Conservation (phyloP, 2,329 filamentous ascomycete genomes). For the Claviceps maximensis region DNA sequence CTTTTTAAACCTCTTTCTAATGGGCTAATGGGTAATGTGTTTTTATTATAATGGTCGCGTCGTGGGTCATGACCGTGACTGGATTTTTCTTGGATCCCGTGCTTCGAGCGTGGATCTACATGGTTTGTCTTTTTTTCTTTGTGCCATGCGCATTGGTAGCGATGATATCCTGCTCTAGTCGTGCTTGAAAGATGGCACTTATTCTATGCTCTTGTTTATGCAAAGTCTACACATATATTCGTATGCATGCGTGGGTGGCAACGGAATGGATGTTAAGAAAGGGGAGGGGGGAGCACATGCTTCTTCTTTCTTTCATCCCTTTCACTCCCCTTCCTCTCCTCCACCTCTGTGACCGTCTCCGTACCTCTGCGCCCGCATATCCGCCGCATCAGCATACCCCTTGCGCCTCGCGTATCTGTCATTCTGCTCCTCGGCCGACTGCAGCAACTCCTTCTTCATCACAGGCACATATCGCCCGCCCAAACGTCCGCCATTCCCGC, state of each 20-base stretch:
- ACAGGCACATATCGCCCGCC: constrained; percentile 43
- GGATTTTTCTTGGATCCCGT: no score
- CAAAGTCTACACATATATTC: not conserved
- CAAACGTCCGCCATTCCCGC: constrained; percentile 36
- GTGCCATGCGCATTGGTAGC: not conserved
- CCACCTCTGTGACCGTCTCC: constrained; percentile 16
- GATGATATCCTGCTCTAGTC: no score
- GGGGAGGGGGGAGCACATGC: no score
- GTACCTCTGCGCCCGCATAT: constrained; percentile 26
- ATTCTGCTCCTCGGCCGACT: constrained; percentile 41
- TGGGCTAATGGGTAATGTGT: no score
- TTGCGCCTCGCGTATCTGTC: constrained; percentile 48
- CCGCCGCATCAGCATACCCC: constrained; percentile 40
- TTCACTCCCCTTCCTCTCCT: constrained; percentile 10
- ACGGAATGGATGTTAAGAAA: not conserved
- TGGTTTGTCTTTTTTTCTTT: constrained; percentile 1
- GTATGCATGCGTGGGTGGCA: not conserved
- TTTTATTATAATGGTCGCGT: no score
- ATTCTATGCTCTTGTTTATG: constrained; percentile 5
- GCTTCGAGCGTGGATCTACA: no score
- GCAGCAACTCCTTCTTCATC: constrained; percentile 34
- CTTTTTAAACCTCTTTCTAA: no score
- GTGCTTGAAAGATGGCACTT: no score
- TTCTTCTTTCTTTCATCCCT: not conserved
- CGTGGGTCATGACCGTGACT: no score